Evolutionary conservation across 345 rosid species (phyloP).

Genomic region (Hypericum perforatum): DNA sequence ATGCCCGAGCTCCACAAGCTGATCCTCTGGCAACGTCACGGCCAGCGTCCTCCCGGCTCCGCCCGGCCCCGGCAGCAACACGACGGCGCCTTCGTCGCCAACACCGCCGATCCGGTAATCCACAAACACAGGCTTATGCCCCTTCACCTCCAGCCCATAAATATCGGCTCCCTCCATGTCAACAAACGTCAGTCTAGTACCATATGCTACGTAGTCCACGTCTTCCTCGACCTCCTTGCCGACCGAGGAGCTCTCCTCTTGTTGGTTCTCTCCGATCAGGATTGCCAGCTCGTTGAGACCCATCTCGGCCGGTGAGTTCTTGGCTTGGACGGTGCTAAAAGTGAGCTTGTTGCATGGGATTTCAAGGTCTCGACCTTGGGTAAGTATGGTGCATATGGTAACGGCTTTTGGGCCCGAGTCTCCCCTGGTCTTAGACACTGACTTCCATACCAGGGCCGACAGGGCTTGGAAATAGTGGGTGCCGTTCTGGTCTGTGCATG

Average conservation of each 20-base stretch:
- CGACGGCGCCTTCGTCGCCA: conserved; percentile 51
- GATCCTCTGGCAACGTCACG: conserved; percentile 32
- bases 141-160: conserved; percentile 40
- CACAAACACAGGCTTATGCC: conserved; percentile 32
- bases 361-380: not conserved
- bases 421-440: conserved; percentile 26
- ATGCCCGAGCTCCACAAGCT: conserved; percentile 22
- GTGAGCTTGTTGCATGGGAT: conserved; percentile 25
- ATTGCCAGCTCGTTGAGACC: conserved; percentile 31
- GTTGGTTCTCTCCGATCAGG: conserved; percentile 18
- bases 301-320: conserved; percentile 17
- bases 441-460: conserved; percentile 53
- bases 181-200: conserved; percentile 60
- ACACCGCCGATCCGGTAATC: conserved; percentile 42
- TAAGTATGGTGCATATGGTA: conserved; percentile 27
- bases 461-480: conserved; percentile 26
- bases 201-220: conserved; percentile 39
- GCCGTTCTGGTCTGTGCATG: not conserved
- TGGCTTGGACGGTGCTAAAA: conserved; percentile 31
- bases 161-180: conserved; percentile 38
- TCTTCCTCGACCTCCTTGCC: conserved; percentile 16
- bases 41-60: conserved; percentile 26
- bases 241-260: conserved; percentile 17
- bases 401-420: conserved; percentile 23
- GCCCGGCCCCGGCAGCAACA: conserved; percentile 30